These are phyloP conservation scores for Nicotiana obtusifolia DNA, from an alignment of 257 asterid species.

Conservation along the genomic window DNA sequence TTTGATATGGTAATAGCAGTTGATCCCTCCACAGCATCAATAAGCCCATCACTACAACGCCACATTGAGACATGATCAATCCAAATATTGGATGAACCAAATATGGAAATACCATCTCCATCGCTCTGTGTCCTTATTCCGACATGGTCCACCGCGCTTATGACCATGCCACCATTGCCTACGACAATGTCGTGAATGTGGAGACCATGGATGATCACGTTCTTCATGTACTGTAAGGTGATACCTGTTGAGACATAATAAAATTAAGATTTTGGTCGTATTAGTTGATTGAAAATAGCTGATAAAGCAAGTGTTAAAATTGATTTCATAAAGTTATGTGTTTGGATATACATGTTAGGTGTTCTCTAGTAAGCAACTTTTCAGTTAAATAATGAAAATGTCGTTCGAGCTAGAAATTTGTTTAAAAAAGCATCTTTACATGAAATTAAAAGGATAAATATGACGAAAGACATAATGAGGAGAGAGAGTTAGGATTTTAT, in stretches of 20 bases:
- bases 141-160: slow-evolving; percentile 49
- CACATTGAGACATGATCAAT: slow-evolving; percentile 83
- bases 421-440: no score
- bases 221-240: slow-evolving; percentile 50
- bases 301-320: not conserved
- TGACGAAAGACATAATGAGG: no score
- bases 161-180: slow-evolving; percentile 50
- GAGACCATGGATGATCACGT: slow-evolving; percentile 68
- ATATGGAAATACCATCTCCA: slow-evolving; percentile 79
- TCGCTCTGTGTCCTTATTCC: slow-evolving; percentile 59
- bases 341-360: not conserved
- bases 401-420: no score
- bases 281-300: not conserved
- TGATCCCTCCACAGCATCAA: slow-evolving; percentile 62
- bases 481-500: no score
- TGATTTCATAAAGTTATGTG: no score
- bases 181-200: slow-evolving; percentile 36
- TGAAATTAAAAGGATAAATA: no score
- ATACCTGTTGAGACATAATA: slow-evolving; percentile 21
- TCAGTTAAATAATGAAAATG: no score
- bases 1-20: slow-evolving; percentile 75
- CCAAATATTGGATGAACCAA: slow-evolving; percentile 65
- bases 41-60: slow-evolving; percentile 49
- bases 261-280: not conserved
- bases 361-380: no score